A percentile compares a stretch with the other conserved stretches of the same genome.
Conservation (phyloP, 352 stramenopile species). For the Globisporangium cederbergense region DNA sequence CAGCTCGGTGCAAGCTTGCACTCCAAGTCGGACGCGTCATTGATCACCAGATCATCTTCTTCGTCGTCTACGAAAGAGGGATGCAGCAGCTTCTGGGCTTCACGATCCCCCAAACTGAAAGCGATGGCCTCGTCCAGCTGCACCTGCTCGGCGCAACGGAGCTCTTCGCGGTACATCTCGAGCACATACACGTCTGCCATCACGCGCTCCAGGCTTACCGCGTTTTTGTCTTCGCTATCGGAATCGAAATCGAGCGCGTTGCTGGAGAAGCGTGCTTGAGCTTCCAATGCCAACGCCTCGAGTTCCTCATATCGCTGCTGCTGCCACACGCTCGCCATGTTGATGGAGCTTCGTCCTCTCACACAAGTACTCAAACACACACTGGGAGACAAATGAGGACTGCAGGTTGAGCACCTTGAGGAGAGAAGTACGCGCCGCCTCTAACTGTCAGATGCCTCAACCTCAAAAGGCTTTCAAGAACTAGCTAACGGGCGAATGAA, state of each 20-base stretch:
- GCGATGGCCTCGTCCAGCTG: slow-evolving; percentile 25
- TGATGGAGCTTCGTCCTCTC: neutral
- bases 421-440: neutral
- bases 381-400: neutral
- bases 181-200: slow-evolving; percentile 13
- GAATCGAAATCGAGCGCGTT: slow-evolving; percentile 11
- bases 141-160: slow-evolving; percentile 15
- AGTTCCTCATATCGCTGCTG: slow-evolving; percentile 1
- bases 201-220: neutral
- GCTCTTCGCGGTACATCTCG: slow-evolving; percentile 20
- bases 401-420: neutral
- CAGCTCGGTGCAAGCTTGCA: slow-evolving; percentile 12
- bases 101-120: slow-evolving; percentile 19
- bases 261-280: neutral
- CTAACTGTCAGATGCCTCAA: slow-evolving; percentile 3
- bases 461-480: neutral
- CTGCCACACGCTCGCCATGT: neutral
- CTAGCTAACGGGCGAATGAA: neutral
- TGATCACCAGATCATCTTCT: neutral
- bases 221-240: neutral
- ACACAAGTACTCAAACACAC: too few relatives aligned
- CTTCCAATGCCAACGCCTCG: neutral
- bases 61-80: slow-evolving; percentile 4
- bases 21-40: neutral
- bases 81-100: slow-evolving; percentile 12